These are phyloP conservation scores for Meyerozyma smithsonii DNA, from an alignment of 1,139 yeast species.

Conservation along the genomic window DNA sequence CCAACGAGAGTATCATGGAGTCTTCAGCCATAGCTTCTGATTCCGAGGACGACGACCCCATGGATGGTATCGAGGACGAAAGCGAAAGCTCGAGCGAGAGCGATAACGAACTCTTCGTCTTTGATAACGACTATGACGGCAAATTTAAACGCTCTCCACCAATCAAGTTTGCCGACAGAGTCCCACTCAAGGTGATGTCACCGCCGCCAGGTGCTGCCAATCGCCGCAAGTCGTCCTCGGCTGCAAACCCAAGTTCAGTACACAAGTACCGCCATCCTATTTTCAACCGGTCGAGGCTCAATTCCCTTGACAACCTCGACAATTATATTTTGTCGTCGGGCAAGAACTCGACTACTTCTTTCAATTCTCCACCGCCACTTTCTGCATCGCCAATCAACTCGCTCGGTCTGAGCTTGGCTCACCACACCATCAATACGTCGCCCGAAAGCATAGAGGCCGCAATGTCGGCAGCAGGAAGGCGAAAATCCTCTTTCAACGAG, in stretches of 20 bases:
- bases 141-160: slow-evolving; percentile 30
- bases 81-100: slow-evolving; percentile 17
- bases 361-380: slow-evolving; percentile 36
- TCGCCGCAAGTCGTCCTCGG: slow-evolving; percentile 28
- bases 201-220: slow-evolving; percentile 25
- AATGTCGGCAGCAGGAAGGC: slow-evolving; percentile 18
- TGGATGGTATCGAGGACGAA: slow-evolving; percentile 19
- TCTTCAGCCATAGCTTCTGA: slow-evolving; percentile 37
- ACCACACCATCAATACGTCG: slow-evolving; percentile 10
- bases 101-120: slow-evolving; percentile 35
- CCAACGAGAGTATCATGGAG: slow-evolving; percentile 25
- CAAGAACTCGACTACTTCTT: slow-evolving; percentile 32
- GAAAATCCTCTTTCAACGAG: slow-evolving; percentile 44
- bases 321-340: slow-evolving; percentile 40
- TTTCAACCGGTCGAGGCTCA: slow-evolving; percentile 38
- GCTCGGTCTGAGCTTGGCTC: slow-evolving; percentile 19
- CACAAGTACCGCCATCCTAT: slow-evolving; percentile 16
- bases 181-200: slow-evolving; percentile 39
- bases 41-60: slow-evolving; percentile 34
- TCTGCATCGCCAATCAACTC: slow-evolving; percentile 21
- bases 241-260: slow-evolving; percentile 14
- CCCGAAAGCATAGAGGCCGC: slow-evolving; percentile 17
- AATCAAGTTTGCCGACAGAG: slow-evolving; percentile 41
- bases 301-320: slow-evolving; percentile 41
- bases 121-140: slow-evolving; percentile 30